Percentiles rank a stretch among this genome's conserved stretches.
These are phyloP conservation scores for Ceratobasidium sp. DNA, from an alignment of 1,284 basidiomycete species.

Conservation along the genomic window DNA sequence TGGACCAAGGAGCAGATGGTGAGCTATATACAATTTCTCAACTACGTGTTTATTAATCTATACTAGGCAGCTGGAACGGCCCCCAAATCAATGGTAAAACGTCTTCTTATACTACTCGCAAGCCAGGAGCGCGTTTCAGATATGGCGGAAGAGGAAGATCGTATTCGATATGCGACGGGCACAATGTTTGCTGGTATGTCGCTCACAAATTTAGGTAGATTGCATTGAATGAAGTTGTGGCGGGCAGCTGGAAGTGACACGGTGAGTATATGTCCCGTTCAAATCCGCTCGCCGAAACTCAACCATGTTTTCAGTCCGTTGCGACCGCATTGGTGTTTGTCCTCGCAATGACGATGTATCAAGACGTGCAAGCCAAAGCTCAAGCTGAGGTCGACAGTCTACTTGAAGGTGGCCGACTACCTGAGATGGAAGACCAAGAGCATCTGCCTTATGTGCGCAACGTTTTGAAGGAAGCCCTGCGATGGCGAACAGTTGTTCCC, in stretches of 20 bases:
- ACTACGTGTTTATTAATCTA: background rate
- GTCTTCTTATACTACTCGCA: background rate
- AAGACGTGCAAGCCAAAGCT: conserved; percentile 24
- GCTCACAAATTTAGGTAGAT: background rate
- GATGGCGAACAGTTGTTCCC: conserved; percentile 56
- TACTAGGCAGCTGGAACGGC: conserved; percentile 27
- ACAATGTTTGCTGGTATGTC: conserved; percentile 3
- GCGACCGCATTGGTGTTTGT: background rate
- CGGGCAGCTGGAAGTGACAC: conserved; percentile 11
- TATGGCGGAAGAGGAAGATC: conserved; percentile 1
- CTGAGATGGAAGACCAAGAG: conserved; percentile 12
- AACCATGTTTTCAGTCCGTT: background rate
- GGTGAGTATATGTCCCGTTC: background rate
- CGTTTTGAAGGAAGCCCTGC: conserved; percentile 63
- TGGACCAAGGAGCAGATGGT: conserved; percentile 4
- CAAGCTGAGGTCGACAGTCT: conserved; percentile 26
- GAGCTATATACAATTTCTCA: background rate
- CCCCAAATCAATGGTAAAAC: conserved; percentile 23
- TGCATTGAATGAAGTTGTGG: background rate
- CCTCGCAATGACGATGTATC: conserved; percentile 16
- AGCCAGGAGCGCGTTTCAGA: conserved; percentile 1
- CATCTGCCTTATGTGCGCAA: conserved; percentile 8
- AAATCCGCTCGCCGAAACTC: background rate
- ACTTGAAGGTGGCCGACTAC: background rate
- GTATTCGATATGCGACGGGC: conserved; percentile 16